Base-by-base conservation (phyloP, 306 rosid genomes). In the Cicer yamashitae region DNA sequence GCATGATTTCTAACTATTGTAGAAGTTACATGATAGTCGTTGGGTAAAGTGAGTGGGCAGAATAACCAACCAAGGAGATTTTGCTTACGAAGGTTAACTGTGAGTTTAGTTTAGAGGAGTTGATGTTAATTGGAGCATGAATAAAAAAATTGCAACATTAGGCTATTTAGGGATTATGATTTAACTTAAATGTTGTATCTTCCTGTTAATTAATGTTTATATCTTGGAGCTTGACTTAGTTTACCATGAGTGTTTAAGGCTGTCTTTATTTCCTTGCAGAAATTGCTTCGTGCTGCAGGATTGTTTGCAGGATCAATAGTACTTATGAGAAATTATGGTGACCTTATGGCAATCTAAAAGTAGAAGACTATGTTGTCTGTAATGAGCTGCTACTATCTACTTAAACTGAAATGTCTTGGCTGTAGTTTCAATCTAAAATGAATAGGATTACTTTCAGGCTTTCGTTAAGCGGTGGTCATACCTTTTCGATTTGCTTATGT, bases 261-360 rank as follows among this genome's bases (percentile, higher is more conserved):
- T 79, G 56, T 56, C 38, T 45, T 46, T 57, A 13, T 45, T 73
- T 73, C 9, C 9, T 75, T 59, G 90, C 90, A 93, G 98, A 93
- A 88, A 87, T 77, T 93, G 88, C 83, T 93, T 64, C 89, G 97
- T 30, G 96, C 98, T 41, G 77, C 76, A 1, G 96, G 96, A 70
- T 56, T 93, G 53, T 93, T 93, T 69, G 93, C 80, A 5, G 96
- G 97, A 65, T 86, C 97, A 6, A 84, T 93, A 46, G 50, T 88
- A 48, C 80, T 93, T 18, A 87, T 91, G 90, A 81, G 98, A 75
- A 87, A 79, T 47, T 91, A 89, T 56, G 98, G 97, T 38, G 96
- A 93, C 62, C 86, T 91, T 10, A 93, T 93, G 98, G 89, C 98
- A n/a, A 76, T 93, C 12, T 93, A 82, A 93, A 82, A 68, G 61